A percentile compares a stretch with the other conserved stretches of the same genome.
Conservation (phyloP, 148 eudicot genomes). For the Nepenthes gracilis region DNA sequence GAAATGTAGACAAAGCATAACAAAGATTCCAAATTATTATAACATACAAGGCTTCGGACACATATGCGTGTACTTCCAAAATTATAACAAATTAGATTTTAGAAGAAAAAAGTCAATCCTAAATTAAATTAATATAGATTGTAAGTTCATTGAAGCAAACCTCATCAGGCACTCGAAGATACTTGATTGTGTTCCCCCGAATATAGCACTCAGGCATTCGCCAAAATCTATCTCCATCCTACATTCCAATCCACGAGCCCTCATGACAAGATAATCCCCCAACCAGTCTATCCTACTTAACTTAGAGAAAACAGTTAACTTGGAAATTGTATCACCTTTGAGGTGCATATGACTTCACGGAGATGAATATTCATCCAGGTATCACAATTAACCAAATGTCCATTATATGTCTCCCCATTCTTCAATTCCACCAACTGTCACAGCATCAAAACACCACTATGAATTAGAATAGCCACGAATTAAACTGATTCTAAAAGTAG, state of each 20-base stretch:
- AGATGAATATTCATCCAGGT: slow-evolving; percentile 98
- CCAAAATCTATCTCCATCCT: slow-evolving; percentile 98
- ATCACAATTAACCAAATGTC: slow-evolving; percentile 91
- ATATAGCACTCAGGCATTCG: slow-evolving; percentile 93
- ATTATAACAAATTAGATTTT: too few species aligned
- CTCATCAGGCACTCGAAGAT: slow-evolving; percentile 41
- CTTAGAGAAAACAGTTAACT: not conserved
- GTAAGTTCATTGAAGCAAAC: slow-evolving; percentile 5
- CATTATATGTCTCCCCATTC: slow-evolving; percentile 92
- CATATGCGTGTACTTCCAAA: too few species aligned
- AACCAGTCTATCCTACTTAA: not conserved
- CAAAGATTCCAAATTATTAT: too few species aligned
- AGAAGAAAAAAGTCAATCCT: too few species aligned
- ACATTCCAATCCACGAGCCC: slow-evolving; percentile 5
- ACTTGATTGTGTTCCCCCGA: slow-evolving; percentile 85
- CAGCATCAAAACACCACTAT: not conserved
- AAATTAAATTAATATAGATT: too few species aligned
- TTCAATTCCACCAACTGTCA: slow-evolving; percentile 82
- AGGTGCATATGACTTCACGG: slow-evolving; percentile 93
- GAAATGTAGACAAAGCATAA: too few species aligned
- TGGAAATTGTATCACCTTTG: slow-evolving; percentile 40
- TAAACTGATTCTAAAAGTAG: not conserved
- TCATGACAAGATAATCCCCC: not conserved
- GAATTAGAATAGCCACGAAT: not conserved
- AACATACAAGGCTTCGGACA: too few species aligned